Evolutionary conservation across 805 yeast genomes (phyloP).

Genomic region (Yamadazyma sp.): DNA sequence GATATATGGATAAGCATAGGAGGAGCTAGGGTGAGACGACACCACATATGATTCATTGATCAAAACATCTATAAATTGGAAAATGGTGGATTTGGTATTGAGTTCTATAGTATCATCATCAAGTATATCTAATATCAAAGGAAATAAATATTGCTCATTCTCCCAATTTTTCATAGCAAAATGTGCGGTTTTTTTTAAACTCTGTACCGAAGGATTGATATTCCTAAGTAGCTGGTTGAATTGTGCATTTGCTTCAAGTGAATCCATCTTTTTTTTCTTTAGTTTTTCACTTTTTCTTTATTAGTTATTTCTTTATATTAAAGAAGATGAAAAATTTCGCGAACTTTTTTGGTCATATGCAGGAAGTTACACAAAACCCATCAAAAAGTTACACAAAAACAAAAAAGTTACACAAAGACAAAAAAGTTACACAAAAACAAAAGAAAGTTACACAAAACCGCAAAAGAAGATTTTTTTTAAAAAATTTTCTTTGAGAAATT

Average conservation of each 20-base stretch:
- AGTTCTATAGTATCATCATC: slow-evolving; percentile 47
- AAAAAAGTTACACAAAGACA: no score
- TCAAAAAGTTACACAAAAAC: no score
- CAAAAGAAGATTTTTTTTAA: no score
- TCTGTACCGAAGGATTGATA: slow-evolving; percentile 60
- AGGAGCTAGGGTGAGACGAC: slow-evolving; percentile 30
- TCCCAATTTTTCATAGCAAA: slow-evolving; percentile 58
- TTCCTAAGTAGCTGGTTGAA: slow-evolving; percentile 63
- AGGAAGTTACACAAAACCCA: no score
- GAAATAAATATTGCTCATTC: slow-evolving; percentile 64
- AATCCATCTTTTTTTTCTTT: slow-evolving; percentile 71
- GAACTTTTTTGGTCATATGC: no score
- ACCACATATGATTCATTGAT: slow-evolving; percentile 35
- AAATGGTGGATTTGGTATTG: slow-evolving; percentile 61
- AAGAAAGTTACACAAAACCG: no score
- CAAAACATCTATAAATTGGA: slow-evolving; percentile 69
- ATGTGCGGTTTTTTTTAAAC: slow-evolving; percentile 49
- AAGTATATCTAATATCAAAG: slow-evolving; percentile 61
- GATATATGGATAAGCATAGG: slow-evolving; percentile 37
- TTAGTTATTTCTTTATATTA: neutral
- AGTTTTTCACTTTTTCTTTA: no score
- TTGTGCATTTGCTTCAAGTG: slow-evolving; percentile 81
- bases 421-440: no score
- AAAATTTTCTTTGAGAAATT: neutral
- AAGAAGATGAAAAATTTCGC: neutral